Conservation (phyloP, 176 grass and related monocot species). For the Bonia amplexicaulis region DNA sequence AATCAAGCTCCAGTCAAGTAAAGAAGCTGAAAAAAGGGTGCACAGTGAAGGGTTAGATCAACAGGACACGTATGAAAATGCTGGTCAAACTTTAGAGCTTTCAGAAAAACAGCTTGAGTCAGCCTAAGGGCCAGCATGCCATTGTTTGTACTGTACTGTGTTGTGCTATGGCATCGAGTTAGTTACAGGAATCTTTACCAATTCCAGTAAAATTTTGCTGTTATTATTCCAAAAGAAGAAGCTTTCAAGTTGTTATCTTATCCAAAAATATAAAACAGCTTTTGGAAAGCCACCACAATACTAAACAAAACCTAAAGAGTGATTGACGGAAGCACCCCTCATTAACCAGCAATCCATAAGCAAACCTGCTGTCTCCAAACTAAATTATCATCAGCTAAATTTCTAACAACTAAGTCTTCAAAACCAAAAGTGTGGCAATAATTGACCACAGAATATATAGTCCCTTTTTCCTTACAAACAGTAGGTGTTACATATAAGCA, state of each 20-base stretch:
- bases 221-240: background rate
- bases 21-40: constrained; percentile 54
- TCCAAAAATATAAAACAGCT: background rate
- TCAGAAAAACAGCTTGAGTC: background rate
- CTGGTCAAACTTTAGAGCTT: background rate
- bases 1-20: constrained; percentile 85
- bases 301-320: background rate
- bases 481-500: background rate
- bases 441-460: background rate
- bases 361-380: background rate
- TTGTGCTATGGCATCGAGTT: background rate
- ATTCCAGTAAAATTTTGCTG: background rate
- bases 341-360: constrained; percentile 5
- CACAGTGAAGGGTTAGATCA: constrained; percentile 3
- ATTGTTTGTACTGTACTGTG: background rate
- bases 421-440: background rate
- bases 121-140: background rate
- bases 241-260: background rate
- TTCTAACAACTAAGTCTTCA: background rate
- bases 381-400: background rate
- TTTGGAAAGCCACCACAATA: background rate
- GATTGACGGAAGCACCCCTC: background rate
- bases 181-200: background rate
- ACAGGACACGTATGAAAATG: background rate
- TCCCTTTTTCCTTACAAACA: background rate